A percentile compares a stretch with the other conserved stretches of the same genome.
phyloP scores from a whole-genome alignment of 805 yeast genomes.

The Yamadazyma ubonensis region DNA sequence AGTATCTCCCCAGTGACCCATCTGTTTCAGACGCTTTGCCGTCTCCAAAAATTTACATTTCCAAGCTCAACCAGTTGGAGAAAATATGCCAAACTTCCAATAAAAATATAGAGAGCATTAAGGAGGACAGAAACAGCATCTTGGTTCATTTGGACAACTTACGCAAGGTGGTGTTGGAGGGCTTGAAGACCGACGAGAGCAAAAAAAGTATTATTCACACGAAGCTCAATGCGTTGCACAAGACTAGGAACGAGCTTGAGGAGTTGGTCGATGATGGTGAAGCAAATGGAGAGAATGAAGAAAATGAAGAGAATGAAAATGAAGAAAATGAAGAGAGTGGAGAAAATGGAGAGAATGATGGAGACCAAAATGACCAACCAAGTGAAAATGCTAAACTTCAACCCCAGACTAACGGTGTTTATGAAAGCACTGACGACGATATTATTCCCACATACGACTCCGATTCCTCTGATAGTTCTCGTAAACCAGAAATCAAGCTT shows the following conservation, averaged over 20 bases:
- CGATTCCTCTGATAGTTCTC: slow-evolving; percentile 7
- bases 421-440: slow-evolving; percentile 20
- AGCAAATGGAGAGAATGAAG: neutral
- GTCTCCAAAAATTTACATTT: slow-evolving; percentile 35
- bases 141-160: slow-evolving; percentile 26
- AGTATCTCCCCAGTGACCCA: slow-evolving; percentile 36
- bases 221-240: slow-evolving; percentile 26
- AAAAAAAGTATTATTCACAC: slow-evolving; percentile 29
- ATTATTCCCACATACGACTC: slow-evolving; percentile 24
- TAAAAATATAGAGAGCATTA: slow-evolving; percentile 32
- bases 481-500: slow-evolving; percentile 5
- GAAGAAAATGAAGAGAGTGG: neutral
- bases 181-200: slow-evolving; percentile 32
- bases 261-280: slow-evolving; percentile 22
- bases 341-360: slow-evolving; percentile 23
- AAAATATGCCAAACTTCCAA: slow-evolving; percentile 34
- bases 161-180: slow-evolving; percentile 25
- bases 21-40: slow-evolving; percentile 37
- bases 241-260: slow-evolving; percentile 32
- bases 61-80: slow-evolving; percentile 40
- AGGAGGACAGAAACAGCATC: slow-evolving; percentile 26
- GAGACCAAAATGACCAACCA: too few species aligned
- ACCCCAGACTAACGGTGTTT: too few species aligned
- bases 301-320: neutral
- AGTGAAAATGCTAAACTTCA: too few species aligned